A percentile compares a stretch with the other conserved stretches of the same genome.
Evolutionary conservation across 306 rosid species (phyloP).

Genomic region (Fragaria iinumae): DNA sequence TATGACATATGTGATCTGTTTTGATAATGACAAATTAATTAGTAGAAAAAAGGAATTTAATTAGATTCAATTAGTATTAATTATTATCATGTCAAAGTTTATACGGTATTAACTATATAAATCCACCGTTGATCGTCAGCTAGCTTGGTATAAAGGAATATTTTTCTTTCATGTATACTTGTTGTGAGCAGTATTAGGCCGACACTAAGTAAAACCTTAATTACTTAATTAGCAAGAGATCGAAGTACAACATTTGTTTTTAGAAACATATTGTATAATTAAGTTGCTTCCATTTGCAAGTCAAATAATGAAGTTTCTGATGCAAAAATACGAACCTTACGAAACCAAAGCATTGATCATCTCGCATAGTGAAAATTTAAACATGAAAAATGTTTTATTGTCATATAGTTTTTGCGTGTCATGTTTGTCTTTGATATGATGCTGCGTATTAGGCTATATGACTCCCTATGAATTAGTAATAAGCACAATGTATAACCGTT

Average conservation of each 20-base stretch:
- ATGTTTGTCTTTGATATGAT: not conserved
- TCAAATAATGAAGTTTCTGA: not conserved
- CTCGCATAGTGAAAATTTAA: not conserved
- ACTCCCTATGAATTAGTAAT: not conserved
- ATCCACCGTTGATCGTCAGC: not conserved
- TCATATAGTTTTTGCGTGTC: not conserved
- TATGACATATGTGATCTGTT: not conserved
- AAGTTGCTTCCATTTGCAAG: not conserved
- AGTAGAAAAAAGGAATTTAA: not conserved
- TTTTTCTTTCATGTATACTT: not conserved
- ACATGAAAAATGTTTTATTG: not conserved
- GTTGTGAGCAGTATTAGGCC: not conserved
- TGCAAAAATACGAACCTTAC: not conserved
- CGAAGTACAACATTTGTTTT: not conserved
- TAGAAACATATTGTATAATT: not conserved
- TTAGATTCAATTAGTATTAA: constrained; percentile 2
- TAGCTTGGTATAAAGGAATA: not conserved
- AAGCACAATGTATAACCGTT: not conserved
- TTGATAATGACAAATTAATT: not conserved
- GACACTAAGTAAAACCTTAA: constrained; percentile 1
- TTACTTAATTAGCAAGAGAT: not conserved
- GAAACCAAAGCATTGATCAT: not conserved
- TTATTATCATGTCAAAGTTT: not conserved
- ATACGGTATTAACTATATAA: not conserved
- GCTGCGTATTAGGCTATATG: not conserved